Evolutionary conservation across 768 basidiomycete species (phyloP), one percentile per base, ranked within the genome.

Genomic region (Mycena olivaceomarginata): DNA sequence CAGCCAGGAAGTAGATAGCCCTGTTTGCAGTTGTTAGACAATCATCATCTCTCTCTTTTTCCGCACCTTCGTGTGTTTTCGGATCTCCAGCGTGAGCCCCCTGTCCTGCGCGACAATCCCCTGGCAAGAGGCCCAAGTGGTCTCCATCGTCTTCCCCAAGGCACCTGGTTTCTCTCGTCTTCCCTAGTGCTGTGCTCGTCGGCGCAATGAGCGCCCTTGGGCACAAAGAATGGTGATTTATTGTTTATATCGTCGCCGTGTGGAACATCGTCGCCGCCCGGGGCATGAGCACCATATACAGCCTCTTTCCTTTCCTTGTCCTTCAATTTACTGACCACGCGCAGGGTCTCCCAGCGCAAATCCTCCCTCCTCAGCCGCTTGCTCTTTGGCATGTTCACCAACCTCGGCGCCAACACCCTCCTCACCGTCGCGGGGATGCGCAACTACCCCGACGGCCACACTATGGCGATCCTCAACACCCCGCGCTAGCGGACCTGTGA

Each of bases 201-300:
- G 84, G 82, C 3, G 79, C 94, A 4, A 91, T 99, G 83, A 97
- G 97, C 82, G 87, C 83, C 41, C 87, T 99, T 1, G 94, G 92
- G 0, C 98, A 99, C 86, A 99, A 99, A 83, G 98, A 99, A 85
- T 99, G 98, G 98, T 91, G 98, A 9, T 99, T 99, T 85, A 88
- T 99, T 72, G 90, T 97, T 10, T 99, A 99, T 82, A 90, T 93
- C 20, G 91, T 99, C 0, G 97, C 98, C 0, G 82, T 92, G 2
- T 87, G 97, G 84, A 98, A 98, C 80, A 84, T 97, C 5, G 91
- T 94, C 2, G 97, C 95, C 2, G 94, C 97, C 0, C 84, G 92
- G 18, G 94, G 92, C 4, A 88, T 92, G 2, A 83, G 86, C 7
- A 91, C 89, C 83, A 83, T 97, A 95, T 98, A 85, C 78, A 94